Percentiles rank a stretch among this genome's conserved stretches.
phyloP scores from a whole-genome alignment of 352 stramenopile species.

The Phytophthora europaea region DNA sequence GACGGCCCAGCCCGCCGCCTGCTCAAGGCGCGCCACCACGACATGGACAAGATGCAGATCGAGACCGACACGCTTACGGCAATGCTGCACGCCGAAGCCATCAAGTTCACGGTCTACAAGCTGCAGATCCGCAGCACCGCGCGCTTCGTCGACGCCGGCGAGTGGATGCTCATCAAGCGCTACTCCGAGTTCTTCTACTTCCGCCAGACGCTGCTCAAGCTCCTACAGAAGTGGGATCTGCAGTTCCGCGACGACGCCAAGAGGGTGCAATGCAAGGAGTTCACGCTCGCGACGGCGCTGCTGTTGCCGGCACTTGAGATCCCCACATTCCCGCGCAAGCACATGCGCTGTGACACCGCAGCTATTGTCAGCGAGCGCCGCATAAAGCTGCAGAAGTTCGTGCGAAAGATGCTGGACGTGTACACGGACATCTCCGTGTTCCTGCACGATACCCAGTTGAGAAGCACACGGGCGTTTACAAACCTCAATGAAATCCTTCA shows the following conservation, averaged over 20 bases:
- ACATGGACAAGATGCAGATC: constrained; percentile 63
- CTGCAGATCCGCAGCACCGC: constrained; percentile 62
- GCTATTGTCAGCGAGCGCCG: constrained; percentile 63
- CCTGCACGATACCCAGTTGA: constrained; percentile 42
- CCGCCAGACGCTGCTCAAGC: constrained; percentile 54
- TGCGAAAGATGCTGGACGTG: constrained; percentile 60
- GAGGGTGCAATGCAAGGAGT: constrained; percentile 50
- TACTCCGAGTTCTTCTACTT: constrained; percentile 79
- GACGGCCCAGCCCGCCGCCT: constrained; percentile 46
- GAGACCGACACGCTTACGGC: constrained; percentile 54
- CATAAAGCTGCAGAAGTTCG: constrained; percentile 58
- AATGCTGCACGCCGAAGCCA: constrained; percentile 43
- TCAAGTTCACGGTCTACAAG: constrained; percentile 76
- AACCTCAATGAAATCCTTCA: constrained; percentile 47
- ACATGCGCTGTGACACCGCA: constrained; percentile 67
- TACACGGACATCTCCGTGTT: constrained; percentile 76
- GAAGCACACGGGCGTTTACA: constrained; percentile 24
- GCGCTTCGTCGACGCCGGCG: constrained; percentile 32
- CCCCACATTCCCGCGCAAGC: constrained; percentile 63
- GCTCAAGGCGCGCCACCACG: constrained; percentile 58
- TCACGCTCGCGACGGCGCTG: constrained; percentile 50
- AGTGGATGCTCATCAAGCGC: constrained; percentile 68
- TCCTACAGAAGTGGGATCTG: constrained; percentile 58
- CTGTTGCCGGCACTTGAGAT: constrained; percentile 55
- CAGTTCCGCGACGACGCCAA: constrained; percentile 36